Base-by-base conservation (phyloP, 176 grass and related monocot genomes). In the Thalia dealbata region DNA sequence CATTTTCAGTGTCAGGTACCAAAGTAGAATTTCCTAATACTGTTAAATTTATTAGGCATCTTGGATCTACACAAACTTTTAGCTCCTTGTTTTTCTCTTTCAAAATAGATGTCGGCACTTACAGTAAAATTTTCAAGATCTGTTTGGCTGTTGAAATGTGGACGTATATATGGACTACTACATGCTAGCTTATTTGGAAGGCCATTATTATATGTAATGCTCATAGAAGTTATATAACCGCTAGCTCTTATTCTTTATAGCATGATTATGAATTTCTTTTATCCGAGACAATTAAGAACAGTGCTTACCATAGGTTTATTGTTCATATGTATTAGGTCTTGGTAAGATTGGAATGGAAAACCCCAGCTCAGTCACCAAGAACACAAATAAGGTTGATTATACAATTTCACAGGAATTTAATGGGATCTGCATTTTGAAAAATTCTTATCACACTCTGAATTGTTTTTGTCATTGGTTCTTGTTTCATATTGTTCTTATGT, bases 1-100 rank as follows among this genome's bases (percentile, higher is more conserved):
- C 89, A 73, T 88, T 88, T 83, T 88, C 89, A 73, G 75, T 91
- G 66, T 82, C 85, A 88, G 89, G 89, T 91, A 60, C 48, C n/a
- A n/a, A 68, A 68, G 59, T 60, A 25, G 21, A 61, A 11, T 65
- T 59, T 75, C 52, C 50, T 46, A 4, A 55, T 2, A 6, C 60
- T 70, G 0, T 19, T 23, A 14, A n/a, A 45, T 63, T 45, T 75
- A 43, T 2, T 67, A 51, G 64, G 14, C 29, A 14, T 50, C 65
- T 61, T 70, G 21, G 15, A 28, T 4, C 61, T 28, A 8, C 45
- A 3, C 1, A 48, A n/a, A n/a, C 26, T 63, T 46, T 84, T 72
- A 21, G 60, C 10, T 76, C 50, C 79, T 50, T 56, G 51, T 76
- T 19, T 67, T 38, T 13, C 70, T 72, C 79, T 41, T 42, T 48